Evolutionary conservation across 1,284 basidiomycete genomes (phyloP).

Genomic region (Ganoderma resinaceum): DNA sequence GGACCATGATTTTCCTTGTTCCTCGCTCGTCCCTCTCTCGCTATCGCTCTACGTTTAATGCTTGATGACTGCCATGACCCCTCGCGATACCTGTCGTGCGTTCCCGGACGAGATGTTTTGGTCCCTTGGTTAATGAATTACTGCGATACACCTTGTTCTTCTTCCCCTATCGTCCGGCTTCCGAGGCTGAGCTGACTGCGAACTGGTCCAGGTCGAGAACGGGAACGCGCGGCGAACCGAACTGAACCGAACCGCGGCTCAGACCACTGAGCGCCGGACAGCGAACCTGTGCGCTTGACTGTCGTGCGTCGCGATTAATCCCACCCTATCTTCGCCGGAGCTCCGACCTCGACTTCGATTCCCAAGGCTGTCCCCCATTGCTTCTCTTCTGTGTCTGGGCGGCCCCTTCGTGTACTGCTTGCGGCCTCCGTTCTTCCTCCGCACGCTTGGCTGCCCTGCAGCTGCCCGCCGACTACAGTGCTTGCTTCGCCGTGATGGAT

Average conservation of each 20-base stretch:
- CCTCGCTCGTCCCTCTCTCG: neutral
- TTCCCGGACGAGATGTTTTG: neutral
- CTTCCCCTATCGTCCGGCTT: neutral
- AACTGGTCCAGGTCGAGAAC: neutral
- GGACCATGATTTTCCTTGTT: neutral
- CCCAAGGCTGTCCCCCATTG: neutral
- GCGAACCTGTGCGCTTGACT: neutral
- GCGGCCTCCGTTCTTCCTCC: neutral
- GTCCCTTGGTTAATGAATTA: neutral
- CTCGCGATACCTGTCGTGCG: neutral
- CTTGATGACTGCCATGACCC: neutral
- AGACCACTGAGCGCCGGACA: neutral
- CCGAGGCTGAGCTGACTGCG: neutral
- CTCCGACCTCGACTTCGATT: neutral
- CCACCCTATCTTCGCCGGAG: neutral
- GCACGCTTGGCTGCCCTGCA: neutral
- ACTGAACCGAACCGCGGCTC: neutral
- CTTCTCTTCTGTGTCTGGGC: neutral
- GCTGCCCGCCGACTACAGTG: no score
- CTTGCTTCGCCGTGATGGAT: neutral
- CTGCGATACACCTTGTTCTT: neutral
- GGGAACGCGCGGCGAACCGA: neutral
- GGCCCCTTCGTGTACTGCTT: neutral
- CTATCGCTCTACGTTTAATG: neutral
- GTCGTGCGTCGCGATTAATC: neutral